Evolutionary conservation across 1,284 basidiomycete species (phyloP).

Genomic region (Ganoderma lingzhi): DNA sequence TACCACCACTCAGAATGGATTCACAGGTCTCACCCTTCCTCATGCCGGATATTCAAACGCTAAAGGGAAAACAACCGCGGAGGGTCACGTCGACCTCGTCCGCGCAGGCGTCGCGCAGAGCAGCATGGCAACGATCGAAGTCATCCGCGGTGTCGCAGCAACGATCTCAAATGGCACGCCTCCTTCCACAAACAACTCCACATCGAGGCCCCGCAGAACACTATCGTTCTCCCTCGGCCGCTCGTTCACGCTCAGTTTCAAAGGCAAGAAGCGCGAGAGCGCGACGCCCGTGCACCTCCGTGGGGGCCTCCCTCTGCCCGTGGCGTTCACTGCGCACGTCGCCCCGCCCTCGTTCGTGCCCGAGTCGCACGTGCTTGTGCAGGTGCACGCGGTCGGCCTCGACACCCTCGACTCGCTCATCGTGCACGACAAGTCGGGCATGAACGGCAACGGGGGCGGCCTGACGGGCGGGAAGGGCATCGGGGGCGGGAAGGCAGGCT

Average conservation of each 20-base stretch:
- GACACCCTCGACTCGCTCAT: constrained; percentile 77
- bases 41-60: constrained; percentile 55
- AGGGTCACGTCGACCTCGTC: constrained; percentile 73
- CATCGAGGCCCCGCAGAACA: constrained; percentile 26
- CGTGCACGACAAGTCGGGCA: constrained; percentile 53
- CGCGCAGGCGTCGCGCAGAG: constrained; percentile 80
- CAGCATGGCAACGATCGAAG: constrained; percentile 87
- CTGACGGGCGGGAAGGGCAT: constrained; percentile 40
- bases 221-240: constrained; percentile 32
- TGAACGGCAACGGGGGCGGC: constrained; percentile 21
- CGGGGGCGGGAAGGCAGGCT: constrained; percentile 54
- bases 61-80: constrained; percentile 44
- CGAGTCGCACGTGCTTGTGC: constrained; percentile 75
- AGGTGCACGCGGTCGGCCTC: constrained; percentile 86
- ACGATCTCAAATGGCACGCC: constrained; percentile 20
- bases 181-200: constrained; percentile 3
- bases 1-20: constrained; percentile 48
- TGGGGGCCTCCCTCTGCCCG: constrained; percentile 58
- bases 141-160: constrained; percentile 67
- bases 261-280: constrained; percentile 37
- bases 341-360: constrained; percentile 78
- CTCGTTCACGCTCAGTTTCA: constrained; percentile 31
- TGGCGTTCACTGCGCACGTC: constrained; percentile 63
- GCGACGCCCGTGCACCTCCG: constrained; percentile 53
- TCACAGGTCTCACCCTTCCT: constrained; percentile 77